A percentile compares a stretch with the other conserved stretches of the same genome.
phyloP scores from a whole-genome alignment of 768 basidiomycete genomes.

The Lentinula detonsa region DNA sequence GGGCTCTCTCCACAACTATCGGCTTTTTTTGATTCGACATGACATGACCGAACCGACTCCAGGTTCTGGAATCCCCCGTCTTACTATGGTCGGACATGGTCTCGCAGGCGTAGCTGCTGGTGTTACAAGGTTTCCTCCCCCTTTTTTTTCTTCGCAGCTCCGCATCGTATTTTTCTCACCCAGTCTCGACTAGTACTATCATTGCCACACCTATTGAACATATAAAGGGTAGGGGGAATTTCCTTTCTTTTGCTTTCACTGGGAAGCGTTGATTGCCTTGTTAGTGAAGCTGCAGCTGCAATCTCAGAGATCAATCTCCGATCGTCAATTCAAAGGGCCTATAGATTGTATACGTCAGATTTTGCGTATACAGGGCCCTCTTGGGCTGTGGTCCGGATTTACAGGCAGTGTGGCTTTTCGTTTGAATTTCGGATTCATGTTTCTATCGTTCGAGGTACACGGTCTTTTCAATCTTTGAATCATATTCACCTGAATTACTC shows the following conservation, averaged over 20 bases:
- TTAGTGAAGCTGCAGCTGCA: conserved; percentile 68
- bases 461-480: conserved; percentile 4
- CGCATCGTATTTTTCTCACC: background rate
- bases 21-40: conserved; percentile 47
- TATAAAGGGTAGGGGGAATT: conserved; percentile 49
- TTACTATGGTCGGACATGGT: conserved; percentile 61
- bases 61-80: conserved; percentile 36
- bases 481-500: conserved; percentile 11
- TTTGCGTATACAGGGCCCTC: conserved; percentile 50
- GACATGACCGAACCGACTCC: conserved; percentile 48
- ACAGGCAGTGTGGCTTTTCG: conserved; percentile 68
- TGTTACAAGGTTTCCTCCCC: conserved; percentile 48
- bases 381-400: conserved; percentile 73
- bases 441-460: conserved; percentile 58
- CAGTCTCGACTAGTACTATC: conserved; percentile 38
- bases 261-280: background rate
- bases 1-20: conserved; percentile 69
- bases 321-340: conserved; percentile 58
- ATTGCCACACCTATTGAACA: conserved; percentile 76
- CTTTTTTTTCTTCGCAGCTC: background rate
- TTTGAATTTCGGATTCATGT: conserved; percentile 77
- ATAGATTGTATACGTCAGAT: conserved; percentile 65
- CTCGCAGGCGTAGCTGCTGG: conserved; percentile 65
- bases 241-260: conserved; percentile 3
- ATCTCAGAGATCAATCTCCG: conserved; percentile 39